Base-by-base conservation (phyloP, 2,329 filamentous ascomycete genomes). In the Fusarium secorum region DNA sequence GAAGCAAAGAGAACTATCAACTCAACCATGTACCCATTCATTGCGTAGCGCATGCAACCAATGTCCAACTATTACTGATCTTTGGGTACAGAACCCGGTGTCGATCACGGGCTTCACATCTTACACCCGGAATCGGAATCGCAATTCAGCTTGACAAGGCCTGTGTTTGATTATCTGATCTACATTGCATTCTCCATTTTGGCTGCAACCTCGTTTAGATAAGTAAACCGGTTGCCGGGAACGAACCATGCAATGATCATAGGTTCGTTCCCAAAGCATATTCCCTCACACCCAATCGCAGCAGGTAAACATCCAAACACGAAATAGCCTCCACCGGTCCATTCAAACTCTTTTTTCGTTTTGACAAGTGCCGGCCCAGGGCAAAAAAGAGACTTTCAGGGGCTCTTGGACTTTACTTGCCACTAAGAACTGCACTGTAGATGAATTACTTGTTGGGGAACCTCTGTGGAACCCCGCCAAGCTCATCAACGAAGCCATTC, bases 301-400 rank as follows among this genome's bases (percentile, higher is more conserved):
- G n/a, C 17, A 30, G 35, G 1, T 20, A 32, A 44, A 49, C 30
- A 7, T 3, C 22, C 38, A 39, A 49, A 49, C 22, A 14, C 32
- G 24, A 24, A 30, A 42, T 66, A 66, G 36, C 26, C 54, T 51
- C 30, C 26, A 30, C 32, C 11, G 14, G 41, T 54, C 41, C 48
- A 26, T 18, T 7, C 36, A 52, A 66, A 66, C 64, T 66, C 42
- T 66, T 41, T 49, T 49, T 66, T 46, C 24, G 13, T 4, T 28
- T 49, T 42, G n/a, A 60, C 53, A 66, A 66, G 53, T 59, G 45
- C 45, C 63, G 45, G 46, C 18, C 45, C 24, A 26, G 24, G 15
- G 24, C 14, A 13, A 8, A 20, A 51, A 36, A 11, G 18, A 51
- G 48, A 51, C 48, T 51, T 51, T 26, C 48, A 35, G 48, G 48